Percentiles rank a stretch among this genome's conserved stretches.
These are phyloP conservation scores for Papiliotrema flavescens DNA, from an alignment of 1,284 basidiomycete genomes.

Conservation along the genomic window DNA sequence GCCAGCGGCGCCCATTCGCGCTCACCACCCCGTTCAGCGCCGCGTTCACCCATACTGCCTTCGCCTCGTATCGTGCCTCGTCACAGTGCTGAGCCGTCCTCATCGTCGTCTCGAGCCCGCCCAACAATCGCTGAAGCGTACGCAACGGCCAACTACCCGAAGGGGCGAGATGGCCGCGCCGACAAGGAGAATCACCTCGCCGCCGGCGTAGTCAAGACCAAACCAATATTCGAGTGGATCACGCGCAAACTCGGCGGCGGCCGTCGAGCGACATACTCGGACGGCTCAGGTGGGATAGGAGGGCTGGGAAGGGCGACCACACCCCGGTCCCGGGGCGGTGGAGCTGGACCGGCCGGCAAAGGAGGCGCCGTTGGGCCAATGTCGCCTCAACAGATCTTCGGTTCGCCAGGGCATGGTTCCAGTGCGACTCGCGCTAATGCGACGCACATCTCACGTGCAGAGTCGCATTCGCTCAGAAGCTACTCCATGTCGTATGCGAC, in stretches of 20 bases:
- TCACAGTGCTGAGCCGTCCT: too few species aligned
- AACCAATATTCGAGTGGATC: conserved; percentile 88
- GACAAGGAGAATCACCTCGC: neutral
- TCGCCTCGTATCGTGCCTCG: too few species aligned
- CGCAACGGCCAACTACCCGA: conserved; percentile 20
- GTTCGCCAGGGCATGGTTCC: neutral
- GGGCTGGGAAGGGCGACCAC: neutral
- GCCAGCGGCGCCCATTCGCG: neutral
- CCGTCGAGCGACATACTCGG: conserved; percentile 21
- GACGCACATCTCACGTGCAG: conserved; percentile 15
- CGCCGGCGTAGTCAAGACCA: conserved; percentile 33
- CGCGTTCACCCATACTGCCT: neutral
- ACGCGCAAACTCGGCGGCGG: conserved; percentile 65
- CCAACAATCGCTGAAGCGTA: conserved; percentile 29
- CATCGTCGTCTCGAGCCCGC: neutral
- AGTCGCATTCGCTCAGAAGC: conserved; percentile 41
- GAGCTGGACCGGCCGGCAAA: neutral
- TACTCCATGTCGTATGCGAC: conserved; percentile 20
- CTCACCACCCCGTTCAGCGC: neutral
- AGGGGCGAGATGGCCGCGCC: conserved; percentile 9
- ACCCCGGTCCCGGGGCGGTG: neutral
- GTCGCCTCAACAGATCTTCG: conserved; percentile 11
- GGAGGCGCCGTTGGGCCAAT: neutral
- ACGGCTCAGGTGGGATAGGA: neutral
- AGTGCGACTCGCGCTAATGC: conserved; percentile 5